Evolutionary conservation across 179 eudicot species (phyloP).

Genomic region (Beta lomatogona): DNA sequence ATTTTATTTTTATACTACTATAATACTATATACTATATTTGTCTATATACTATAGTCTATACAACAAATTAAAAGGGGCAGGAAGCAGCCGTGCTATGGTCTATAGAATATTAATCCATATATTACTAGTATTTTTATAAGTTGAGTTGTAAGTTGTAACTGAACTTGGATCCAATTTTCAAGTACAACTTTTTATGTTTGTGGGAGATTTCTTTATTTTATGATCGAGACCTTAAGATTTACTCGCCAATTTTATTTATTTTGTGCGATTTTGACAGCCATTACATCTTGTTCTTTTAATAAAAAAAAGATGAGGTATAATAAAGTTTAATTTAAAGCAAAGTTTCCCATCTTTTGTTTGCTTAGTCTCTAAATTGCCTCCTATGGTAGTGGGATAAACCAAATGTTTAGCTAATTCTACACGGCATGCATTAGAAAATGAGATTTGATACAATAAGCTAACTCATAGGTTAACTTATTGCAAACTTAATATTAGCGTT

Average conservation of each 20-base stretch:
- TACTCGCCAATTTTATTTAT: neutral
- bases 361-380: neutral
- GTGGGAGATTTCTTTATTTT: conserved; percentile 10
- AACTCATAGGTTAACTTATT: too few species aligned
- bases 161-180: conserved; percentile 18
- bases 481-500: too few species aligned
- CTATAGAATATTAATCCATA: conserved; percentile 2
- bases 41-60: neutral
- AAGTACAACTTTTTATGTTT: conserved; percentile 6
- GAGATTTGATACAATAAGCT: too few species aligned
- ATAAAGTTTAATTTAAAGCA: neutral
- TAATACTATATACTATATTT: too few species aligned
- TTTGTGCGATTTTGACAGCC: conserved; percentile 21
- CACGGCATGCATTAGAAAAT: too few species aligned
- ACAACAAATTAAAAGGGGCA: neutral
- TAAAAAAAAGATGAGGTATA: neutral
- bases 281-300: neutral
- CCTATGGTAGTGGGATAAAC: neutral
- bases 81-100: conserved; percentile 23
- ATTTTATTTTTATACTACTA: neutral
- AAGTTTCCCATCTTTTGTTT: neutral
- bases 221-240: conserved; percentile 3
- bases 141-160: neutral
- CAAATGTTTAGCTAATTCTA: too few species aligned
- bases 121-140: neutral